Evolutionary conservation across 257 asterid genomes (phyloP), one percentile per base, ranked within the genome.

Genomic region (Catharanthus roseus): DNA sequence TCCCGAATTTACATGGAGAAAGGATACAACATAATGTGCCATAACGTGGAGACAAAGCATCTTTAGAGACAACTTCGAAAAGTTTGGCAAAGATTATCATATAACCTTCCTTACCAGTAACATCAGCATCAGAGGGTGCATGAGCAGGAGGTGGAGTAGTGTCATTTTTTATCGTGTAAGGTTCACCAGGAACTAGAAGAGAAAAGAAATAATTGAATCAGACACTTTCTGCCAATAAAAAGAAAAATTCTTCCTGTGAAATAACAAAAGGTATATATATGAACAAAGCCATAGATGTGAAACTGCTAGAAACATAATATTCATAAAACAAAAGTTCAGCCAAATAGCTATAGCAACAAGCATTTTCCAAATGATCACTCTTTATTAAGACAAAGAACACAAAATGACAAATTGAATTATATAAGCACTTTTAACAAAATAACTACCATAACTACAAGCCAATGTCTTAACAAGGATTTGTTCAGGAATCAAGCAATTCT

Each of bases 141-240:
- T 96, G 95, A 78, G 76, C 85, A 8, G 97, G 96, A 82, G 89
- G 76, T 29, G 86, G 81, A 77, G 76, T n/a, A 23, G 83, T 75
- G 41, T 53, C 76, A 71, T 83, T 86, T 74, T 82, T 74, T 51
- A 73, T 71, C 7, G 82, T 87, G 82, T 85, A 84, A 53, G 95
- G 93, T 50, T 86, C 89, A 13, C 99, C 99, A 34, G 99, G 99
- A 84, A 84, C 99, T 93, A 88, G n/a, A 70, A 78, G 73, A 71
- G 51, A 61, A 75, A 29, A 64, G 36, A 49, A 54, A 29, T 16
- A 21, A 72, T 24, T 19, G 2, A 21, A 29, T 62, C 39, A 33
- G 24, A 13, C 45, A n/a, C 41, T 7, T 13, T 18, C 45, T 9
- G 26, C 21, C 39, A 33, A 70, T 44, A 31, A 68, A 49, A 6